These are phyloP conservation scores for Rosa persica DNA, from an alignment of 306 rosid species.

Conservation along the genomic window DNA sequence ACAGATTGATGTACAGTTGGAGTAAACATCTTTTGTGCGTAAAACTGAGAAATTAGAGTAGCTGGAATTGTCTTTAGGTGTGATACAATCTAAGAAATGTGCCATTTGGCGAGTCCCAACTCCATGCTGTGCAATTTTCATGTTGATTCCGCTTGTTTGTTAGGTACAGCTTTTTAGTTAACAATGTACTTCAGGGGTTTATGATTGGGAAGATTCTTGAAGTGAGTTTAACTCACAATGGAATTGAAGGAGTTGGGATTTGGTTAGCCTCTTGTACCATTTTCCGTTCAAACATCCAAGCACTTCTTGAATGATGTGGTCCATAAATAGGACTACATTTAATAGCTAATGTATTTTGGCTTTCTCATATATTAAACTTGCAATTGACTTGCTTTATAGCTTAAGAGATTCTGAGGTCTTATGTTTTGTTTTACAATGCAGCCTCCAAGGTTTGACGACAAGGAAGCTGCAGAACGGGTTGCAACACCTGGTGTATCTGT, in stretches of 20 bases:
- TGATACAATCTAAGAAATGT: neutral
- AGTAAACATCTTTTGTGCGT: neutral
- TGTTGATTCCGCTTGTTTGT: neutral
- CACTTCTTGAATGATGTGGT: neutral
- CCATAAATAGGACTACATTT: slow-evolving; percentile 10
- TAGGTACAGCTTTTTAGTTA: neutral
- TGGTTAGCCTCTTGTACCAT: neutral
- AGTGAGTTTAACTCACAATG: neutral
- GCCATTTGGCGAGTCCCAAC: slow-evolving; percentile 5
- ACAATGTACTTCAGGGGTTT: slow-evolving; percentile 1
- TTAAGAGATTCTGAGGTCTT: neutral
- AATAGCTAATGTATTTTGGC: neutral
- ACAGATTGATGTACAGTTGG: neutral
- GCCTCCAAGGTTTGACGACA: slow-evolving; percentile 94
- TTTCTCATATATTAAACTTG: slow-evolving; percentile 9
- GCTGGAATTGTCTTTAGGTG: slow-evolving; percentile 10
- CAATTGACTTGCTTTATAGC: neutral
- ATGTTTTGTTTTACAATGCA: slow-evolving; percentile 37
- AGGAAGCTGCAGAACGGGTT: slow-evolving; percentile 87
- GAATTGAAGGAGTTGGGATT: neutral
- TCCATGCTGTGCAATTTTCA: slow-evolving; percentile 4
- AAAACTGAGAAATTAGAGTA: slow-evolving; percentile 3
- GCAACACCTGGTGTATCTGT: slow-evolving; percentile 80
- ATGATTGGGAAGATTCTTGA: neutral
- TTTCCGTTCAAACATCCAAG: slow-evolving; percentile 3